A percentile compares a stretch with the other conserved stretches of the same genome.
Evolutionary conservation across 331 rosid genomes (phyloP).

Genomic region (Cydonia oblonga): DNA sequence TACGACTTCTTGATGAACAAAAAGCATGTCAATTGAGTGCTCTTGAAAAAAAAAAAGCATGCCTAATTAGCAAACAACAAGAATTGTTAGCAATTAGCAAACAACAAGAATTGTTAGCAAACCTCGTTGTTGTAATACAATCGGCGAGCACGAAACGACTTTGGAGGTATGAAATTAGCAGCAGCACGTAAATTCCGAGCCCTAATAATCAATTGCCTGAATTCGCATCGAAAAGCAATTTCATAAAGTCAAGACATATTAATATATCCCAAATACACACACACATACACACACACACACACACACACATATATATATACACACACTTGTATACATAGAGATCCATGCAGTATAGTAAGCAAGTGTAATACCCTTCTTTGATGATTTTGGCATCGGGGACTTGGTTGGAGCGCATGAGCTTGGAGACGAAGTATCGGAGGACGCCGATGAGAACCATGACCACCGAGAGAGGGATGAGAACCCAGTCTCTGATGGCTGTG

Average conservation of each 20-base stretch:
- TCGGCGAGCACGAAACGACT: conserved; percentile 81
- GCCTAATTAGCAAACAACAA: background rate
- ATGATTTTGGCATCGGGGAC: conserved; percentile 79
- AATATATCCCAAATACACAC: background rate
- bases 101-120: background rate
- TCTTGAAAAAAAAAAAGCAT: background rate
- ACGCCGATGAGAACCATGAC: conserved; percentile 98
- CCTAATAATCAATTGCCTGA: conserved; percentile 79
- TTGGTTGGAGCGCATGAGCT: conserved; percentile 84
- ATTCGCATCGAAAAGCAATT: conserved; percentile 12
- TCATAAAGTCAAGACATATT: background rate
- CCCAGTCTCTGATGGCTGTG: conserved; percentile 99
- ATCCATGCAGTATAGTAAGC: background rate
- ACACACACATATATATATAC: background rate
- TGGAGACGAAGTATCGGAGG: conserved; percentile 85
- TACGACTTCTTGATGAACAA: background rate
- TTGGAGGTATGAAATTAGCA: conserved; percentile 77
- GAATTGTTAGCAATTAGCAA: background rate
- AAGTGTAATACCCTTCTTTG: conserved; percentile 58
- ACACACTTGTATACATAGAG: no score
- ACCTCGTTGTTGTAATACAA: conserved; percentile 81
- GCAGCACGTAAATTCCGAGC: conserved; percentile 86
- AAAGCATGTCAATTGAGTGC: background rate
- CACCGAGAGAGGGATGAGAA: conserved; percentile 87
- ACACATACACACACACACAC: background rate